Conservation (phyloP, 2,329 filamentous ascomycete genomes). For the Fusarium nodosum region DNA sequence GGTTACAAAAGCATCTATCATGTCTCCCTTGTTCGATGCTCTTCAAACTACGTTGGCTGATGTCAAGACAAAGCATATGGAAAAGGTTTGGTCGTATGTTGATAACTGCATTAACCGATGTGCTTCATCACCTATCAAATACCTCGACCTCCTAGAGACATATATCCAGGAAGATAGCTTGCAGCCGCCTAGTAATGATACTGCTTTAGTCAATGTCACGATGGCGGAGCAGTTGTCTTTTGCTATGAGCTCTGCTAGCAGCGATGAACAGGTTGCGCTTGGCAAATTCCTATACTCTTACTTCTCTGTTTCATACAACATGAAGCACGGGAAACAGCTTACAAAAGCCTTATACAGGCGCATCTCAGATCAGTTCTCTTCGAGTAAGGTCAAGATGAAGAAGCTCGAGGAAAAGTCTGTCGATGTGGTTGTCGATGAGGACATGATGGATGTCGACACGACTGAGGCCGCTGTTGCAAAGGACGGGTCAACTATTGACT, state of each 20-base stretch:
- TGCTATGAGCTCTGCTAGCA: slow-evolving; percentile 65
- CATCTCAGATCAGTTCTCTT: slow-evolving; percentile 52
- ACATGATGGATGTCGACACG: slow-evolving; percentile 36
- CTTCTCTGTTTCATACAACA: slow-evolving; percentile 66
- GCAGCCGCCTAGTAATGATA: slow-evolving; percentile 36
- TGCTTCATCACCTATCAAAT: slow-evolving; percentile 82
- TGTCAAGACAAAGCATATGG: slow-evolving; percentile 49
- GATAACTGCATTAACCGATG: slow-evolving; percentile 87
- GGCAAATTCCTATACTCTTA: slow-evolving; percentile 71
- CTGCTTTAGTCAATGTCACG: slow-evolving; percentile 75
- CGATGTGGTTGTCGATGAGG: slow-evolving; percentile 33
- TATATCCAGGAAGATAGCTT: slow-evolving; percentile 51
- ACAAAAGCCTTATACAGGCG: slow-evolving; percentile 51
- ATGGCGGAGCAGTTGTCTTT: slow-evolving; percentile 85
- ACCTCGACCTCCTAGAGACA: slow-evolving; percentile 78
- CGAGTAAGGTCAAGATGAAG: slow-evolving; percentile 46
- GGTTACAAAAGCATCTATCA: slow-evolving; percentile 65
- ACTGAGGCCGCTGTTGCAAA: slow-evolving; percentile 6
- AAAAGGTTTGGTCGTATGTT: slow-evolving; percentile 75
- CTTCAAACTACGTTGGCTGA: slow-evolving; percentile 46
- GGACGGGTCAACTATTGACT: slow-evolving; percentile 47
- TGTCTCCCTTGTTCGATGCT: slow-evolving; percentile 62
- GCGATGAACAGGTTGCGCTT: slow-evolving; percentile 61
- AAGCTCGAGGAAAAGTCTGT: slow-evolving; percentile 36
- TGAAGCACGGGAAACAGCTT: slow-evolving; percentile 59